Base-by-base conservation (phyloP, 257 asterid species). In the Coffea eugenioides region DNA sequence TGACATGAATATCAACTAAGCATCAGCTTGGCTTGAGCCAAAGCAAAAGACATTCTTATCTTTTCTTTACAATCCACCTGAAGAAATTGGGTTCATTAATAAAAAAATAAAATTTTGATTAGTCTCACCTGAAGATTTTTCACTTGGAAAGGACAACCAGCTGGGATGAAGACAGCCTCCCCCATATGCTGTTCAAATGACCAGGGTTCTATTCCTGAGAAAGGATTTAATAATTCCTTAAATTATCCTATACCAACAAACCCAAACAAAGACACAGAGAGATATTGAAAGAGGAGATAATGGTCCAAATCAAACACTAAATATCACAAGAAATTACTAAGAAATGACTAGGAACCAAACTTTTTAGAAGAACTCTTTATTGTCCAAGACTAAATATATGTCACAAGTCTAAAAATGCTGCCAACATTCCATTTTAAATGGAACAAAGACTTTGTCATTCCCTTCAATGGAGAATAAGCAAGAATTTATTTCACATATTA, bases 101-200 rank as follows among this genome's bases (percentile, higher is more conserved):
- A 56, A 64, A n/a, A n/a, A 16, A 64, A 48, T 41, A 65, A 71
- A 25, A 69, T 41, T 15, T 23, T 49, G 45, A 56, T 15, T 21
- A 74, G 72, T 76, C 91, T 89, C 87, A 92, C 97, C 96, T 91
- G 97, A 83, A 96, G 93, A 88, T 92, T 92, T 81, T 94, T 88
- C 67, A 88, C 94, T 92, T 96, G 99, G 89, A 90, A 91, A 86
- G 99, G 97, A 80, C 97, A 90, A 75, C 99, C 99, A 64, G 98
- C 95, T 67, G 99, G 99, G 82, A 96, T 65, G 76, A 92, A 96
- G 77, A 94, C 86, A 84, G 97, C 97, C 84, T 91, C 96, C 59
- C 98, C 99, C 62, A 92, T 67, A 74, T 88, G 92, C 87, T 96
- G 99, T 86, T 92, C 91, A 78, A 92, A 91, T 69, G 99, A 88